Percentiles rank a stretch among this genome's conserved stretches.
These are phyloP conservation scores for Quercus glauca DNA, from an alignment of 306 rosid genomes.

Conservation along the genomic window DNA sequence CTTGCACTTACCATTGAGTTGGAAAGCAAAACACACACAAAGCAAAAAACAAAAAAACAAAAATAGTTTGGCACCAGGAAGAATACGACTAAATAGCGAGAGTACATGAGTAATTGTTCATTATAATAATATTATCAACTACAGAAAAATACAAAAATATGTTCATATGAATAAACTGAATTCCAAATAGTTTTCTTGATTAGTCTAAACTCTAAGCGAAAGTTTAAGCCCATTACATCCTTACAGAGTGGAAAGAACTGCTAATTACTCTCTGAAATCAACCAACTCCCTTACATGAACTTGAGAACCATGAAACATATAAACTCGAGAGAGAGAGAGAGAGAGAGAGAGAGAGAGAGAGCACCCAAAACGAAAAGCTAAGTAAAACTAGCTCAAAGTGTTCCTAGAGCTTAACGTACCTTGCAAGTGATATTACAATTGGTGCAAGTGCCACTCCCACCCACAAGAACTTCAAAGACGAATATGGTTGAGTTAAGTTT, in stretches of 20 bases:
- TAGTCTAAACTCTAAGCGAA: too few relatives aligned
- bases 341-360: too few relatives aligned
- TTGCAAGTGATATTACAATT: slow-evolving; percentile 70
- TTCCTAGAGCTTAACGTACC: slow-evolving; percentile 36
- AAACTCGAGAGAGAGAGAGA: neutral
- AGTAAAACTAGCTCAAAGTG: neutral
- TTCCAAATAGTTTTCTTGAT: neutral
- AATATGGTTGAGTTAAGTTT: slow-evolving; percentile 67
- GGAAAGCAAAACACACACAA: neutral
- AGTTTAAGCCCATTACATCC: too few relatives aligned
- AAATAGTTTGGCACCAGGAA: neutral
- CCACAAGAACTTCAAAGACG: slow-evolving; percentile 51
- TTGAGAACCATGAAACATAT: neutral
- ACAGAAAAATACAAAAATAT: neutral
- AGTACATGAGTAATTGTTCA: too few relatives aligned
- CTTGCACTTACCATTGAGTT: neutral
- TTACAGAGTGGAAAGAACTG: too few relatives aligned
- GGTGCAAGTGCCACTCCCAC: slow-evolving; percentile 37
- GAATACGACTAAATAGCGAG: neutral
- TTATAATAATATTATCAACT: neutral
- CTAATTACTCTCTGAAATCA: neutral
- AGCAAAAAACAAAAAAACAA: neutral
- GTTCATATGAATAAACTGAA: neutral
- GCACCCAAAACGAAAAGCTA: neutral
- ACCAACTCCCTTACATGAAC: neutral